A percentile compares a stretch with the other conserved stretches of the same genome.
Conservation (phyloP, 148 eudicot species). For the Rhododendron ovatum region DNA sequence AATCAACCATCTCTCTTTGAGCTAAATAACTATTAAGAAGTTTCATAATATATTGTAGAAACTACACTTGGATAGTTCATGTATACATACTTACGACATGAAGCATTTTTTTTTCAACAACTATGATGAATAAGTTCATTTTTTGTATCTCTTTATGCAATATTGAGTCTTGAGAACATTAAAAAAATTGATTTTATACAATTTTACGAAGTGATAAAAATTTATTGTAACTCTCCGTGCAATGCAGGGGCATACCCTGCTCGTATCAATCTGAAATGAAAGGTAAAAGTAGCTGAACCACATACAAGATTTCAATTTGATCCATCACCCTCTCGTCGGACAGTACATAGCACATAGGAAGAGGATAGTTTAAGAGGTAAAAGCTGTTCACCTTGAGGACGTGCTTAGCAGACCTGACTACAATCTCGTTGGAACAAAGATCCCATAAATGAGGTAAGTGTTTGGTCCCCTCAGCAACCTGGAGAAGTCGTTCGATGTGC, state of each 20-base stretch:
- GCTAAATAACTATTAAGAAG: not conserved
- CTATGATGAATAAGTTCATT: not conserved
- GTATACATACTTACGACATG: not conserved
- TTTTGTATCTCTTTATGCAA: not conserved
- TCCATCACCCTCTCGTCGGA: not conserved
- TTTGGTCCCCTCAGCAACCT: slow-evolving; percentile 91
- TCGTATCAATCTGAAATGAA: not conserved
- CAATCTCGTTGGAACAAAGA: slow-evolving; percentile 80
- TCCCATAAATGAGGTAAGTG: slow-evolving; percentile 96
- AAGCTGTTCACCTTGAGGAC: slow-evolving; percentile 62
- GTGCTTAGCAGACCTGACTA: slow-evolving; percentile 90
- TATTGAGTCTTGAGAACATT: not conserved
- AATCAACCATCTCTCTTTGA: not conserved
- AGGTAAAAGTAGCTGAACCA: not conserved
- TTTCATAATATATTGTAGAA: not conserved
- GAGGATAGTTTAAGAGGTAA: not conserved
- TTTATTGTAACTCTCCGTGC: not conserved
- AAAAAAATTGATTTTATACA: not conserved
- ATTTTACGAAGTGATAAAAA: not conserved
- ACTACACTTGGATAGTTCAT: not conserved
- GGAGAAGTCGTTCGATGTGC: slow-evolving; percentile 15
- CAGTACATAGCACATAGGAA: not conserved
- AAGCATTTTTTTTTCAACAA: not conserved
- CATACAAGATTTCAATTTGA: slow-evolving; percentile 1
- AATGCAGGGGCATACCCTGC: not conserved